Evolutionary conservation across 1,284 basidiomycete genomes (phyloP).

Genomic region (Microbotryum saponariae): DNA sequence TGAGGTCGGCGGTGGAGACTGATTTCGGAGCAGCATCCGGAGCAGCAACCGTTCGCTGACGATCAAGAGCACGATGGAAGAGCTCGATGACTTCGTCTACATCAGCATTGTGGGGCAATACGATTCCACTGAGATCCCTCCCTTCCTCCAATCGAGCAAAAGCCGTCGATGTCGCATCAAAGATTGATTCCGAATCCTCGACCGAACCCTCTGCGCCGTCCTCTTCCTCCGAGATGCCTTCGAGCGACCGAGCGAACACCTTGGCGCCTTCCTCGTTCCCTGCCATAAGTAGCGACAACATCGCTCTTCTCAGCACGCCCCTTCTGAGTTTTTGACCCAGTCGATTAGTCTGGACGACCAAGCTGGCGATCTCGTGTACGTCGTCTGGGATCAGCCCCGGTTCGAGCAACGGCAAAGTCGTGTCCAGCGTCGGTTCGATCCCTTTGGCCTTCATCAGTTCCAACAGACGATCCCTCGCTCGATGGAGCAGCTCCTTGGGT

Average conservation of each 20-base stretch:
- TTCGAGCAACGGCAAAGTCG: constrained; percentile 14
- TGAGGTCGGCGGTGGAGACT: not conserved
- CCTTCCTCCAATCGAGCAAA: too few species aligned
- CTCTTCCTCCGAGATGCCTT: not conserved
- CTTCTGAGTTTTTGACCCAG: not conserved
- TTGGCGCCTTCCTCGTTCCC: not conserved
- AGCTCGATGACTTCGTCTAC: not conserved
- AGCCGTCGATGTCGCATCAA: too few species aligned
- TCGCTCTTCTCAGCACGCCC: constrained; percentile 9
- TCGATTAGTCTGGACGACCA: constrained; percentile 10
- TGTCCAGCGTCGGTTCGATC: constrained; percentile 3
- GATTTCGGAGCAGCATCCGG: not conserved
- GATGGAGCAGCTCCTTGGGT: constrained; percentile 2
- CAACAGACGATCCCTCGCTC: constrained; percentile 4
- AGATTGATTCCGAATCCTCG: not conserved
- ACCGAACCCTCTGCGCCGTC: not conserved
- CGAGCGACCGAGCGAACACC: not conserved
- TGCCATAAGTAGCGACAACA: constrained; percentile 2
- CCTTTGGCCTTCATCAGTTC: constrained; percentile 4
- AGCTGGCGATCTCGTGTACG: not conserved
- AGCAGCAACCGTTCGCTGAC: not conserved
- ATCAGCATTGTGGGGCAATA: not conserved
- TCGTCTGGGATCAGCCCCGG: constrained; percentile 12
- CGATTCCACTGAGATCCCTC: too few species aligned
- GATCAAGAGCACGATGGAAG: not conserved